Evolutionary conservation across 345 rosid species (phyloP), one percentile per base, ranked within the genome.

Genomic region (Populus ilicifolia): DNA sequence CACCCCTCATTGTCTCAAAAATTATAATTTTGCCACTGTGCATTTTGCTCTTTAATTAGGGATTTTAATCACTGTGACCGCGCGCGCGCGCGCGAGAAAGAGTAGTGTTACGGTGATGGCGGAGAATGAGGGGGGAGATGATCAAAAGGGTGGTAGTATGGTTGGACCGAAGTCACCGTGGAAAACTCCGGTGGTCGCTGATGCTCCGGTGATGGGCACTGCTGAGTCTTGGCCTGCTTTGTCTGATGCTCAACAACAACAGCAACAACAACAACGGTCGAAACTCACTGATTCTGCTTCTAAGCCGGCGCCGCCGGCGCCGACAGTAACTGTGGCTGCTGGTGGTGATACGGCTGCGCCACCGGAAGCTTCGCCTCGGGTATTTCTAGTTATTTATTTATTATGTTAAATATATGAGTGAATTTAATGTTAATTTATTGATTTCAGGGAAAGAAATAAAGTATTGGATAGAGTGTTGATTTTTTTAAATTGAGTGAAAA

Each of bases 171-270:
- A 85, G 91, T 93, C 96, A 20, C 96, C 97, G 0, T 95, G 97
- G 99, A 93, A 91, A 81, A 89, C 90, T 17, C 87, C 93, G 20
- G 80, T 79, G 48, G 75, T 86, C 25, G 86, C 74, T 21, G 98
- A 87, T 61, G 89, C 90, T 80, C 84, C 92, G 3, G 94, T 89
- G 52, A 89, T 90, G 91, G 90, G 93, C 8, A 87, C 90, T 62
- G 41, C 64, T 8, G 90, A 91, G 70, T 85, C 94, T 14, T 93
- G 99, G 99, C 99, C 98, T 23, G 93, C 97, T 4, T 96, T 95
- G 30, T 84, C 88, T 48, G 93, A 90, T 64, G 89, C 89, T 12
- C 97, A 87, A 21, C 93, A 86, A 39, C 77, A 77, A 52, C 62
- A 56, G 29, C 97, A 87, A 12, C 93, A 86, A 12, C 93, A 86